phyloP scores from a whole-genome alignment of 306 rosid species.

The Rosa persica region DNA sequence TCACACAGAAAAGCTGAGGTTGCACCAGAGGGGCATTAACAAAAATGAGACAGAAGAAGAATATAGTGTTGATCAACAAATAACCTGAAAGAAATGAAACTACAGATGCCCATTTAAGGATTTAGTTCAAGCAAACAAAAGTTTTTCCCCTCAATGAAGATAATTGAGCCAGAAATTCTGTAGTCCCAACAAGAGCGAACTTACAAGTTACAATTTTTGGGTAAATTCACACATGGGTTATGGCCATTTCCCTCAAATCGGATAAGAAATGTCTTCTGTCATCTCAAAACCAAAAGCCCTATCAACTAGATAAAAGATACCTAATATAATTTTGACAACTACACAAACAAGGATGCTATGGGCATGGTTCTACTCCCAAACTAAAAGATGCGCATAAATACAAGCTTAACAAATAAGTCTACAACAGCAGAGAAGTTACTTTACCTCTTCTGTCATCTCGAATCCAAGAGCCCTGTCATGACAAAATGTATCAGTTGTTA shows the following conservation, averaged over 20 bases:
- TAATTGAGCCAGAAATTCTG: background rate
- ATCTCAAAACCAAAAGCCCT: background rate
- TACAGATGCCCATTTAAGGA: background rate
- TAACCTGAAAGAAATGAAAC: background rate
- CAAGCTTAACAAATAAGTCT: background rate
- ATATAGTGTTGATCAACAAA: background rate
- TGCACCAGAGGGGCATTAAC: background rate
- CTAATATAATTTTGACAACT: background rate
- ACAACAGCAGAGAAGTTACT: background rate
- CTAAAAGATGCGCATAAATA: background rate
- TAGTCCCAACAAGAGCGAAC: background rate
- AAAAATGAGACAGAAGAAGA: background rate
- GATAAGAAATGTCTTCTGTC: background rate
- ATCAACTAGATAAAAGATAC: background rate
- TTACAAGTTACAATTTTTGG: background rate
- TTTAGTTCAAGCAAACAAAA: background rate
- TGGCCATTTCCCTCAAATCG: too few species aligned
- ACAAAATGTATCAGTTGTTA: conserved; percentile 21
- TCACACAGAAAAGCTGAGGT: background rate
- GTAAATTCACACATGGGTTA: background rate
- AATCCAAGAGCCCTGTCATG: conserved; percentile 93
- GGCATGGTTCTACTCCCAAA: conserved; percentile 6
- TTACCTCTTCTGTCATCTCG: conserved; percentile 98
- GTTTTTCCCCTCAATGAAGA: background rate
- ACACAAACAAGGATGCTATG: background rate